A percentile compares a stretch with the other conserved stretches of the same genome.
phyloP scores from a whole-genome alignment of 2,329 filamentous ascomycete genomes.

The Fusarium palustre region DNA sequence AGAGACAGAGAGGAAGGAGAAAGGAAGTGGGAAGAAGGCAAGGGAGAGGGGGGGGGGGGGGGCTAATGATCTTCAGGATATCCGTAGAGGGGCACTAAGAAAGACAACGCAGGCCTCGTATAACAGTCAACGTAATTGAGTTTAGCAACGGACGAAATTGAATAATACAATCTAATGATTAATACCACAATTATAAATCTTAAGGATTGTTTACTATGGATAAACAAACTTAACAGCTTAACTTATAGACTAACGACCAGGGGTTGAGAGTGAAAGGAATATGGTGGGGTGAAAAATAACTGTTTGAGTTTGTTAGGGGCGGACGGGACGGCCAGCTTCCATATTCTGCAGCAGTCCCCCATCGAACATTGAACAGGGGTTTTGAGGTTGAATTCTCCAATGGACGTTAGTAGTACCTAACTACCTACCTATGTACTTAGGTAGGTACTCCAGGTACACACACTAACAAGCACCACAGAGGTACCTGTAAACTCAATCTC shows the following conservation, averaged over 20 bases:
- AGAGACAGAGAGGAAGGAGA: too few species aligned
- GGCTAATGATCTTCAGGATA: slow-evolving; percentile 37
- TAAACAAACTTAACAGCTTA: slow-evolving; percentile 21
- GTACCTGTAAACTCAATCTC: neutral
- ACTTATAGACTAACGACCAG: slow-evolving; percentile 4
- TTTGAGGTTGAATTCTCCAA: neutral
- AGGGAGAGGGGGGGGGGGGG: too few species aligned
- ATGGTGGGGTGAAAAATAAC: slow-evolving; percentile 16
- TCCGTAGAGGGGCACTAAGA: slow-evolving; percentile 12
- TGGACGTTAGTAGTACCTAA: neutral
- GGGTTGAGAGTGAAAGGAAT: slow-evolving; percentile 11
- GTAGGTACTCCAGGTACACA: neutral
- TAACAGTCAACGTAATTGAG: neutral
- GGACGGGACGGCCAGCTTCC: slow-evolving; percentile 32
- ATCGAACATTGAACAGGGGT: neutral
- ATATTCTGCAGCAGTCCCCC: slow-evolving; percentile 1
- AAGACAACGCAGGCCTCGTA: neutral
- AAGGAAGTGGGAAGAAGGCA: too few species aligned
- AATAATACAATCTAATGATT: neutral
- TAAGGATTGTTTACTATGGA: neutral
- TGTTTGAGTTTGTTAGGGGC: slow-evolving; percentile 24
- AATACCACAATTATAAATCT: neutral
- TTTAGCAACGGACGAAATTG: neutral
- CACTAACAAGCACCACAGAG: neutral
- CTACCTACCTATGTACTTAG: too few species aligned